Evolutionary conservation across 768 basidiomycete genomes (phyloP).

Genomic region (Suillus lakei): DNA sequence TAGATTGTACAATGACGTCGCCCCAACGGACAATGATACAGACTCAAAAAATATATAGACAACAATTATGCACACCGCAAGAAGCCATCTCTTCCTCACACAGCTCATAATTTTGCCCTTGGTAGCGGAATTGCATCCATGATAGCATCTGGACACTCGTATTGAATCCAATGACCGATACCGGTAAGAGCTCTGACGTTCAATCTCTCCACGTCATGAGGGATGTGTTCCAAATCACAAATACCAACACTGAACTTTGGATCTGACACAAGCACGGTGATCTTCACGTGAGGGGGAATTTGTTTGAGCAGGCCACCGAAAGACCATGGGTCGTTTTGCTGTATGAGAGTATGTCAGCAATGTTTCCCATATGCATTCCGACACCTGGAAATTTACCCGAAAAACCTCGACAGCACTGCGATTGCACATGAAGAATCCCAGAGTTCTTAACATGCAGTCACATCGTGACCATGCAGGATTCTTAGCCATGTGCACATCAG

Average conservation of each 20-base stretch:
- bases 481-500: background rate
- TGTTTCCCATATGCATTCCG: background rate
- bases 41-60: background rate
- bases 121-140: conserved; percentile 14
- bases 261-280: conserved; percentile 25
- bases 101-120: background rate
- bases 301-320: conserved; percentile 12
- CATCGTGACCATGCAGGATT: conserved; percentile 25
- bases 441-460: conserved; percentile 17
- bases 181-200: conserved; percentile 16
- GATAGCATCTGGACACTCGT: conserved; percentile 27
- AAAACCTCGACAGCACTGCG: background rate
- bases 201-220: conserved; percentile 7
- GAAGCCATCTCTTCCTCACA: background rate
- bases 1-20: too few species aligned
- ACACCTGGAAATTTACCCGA: background rate
- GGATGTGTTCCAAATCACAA: conserved; percentile 15
- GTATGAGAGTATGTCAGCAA: background rate
- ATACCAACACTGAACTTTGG: conserved; percentile 11
- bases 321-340: conserved; percentile 24
- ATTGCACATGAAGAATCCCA: conserved; percentile 13
- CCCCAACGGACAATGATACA: background rate
- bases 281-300: conserved; percentile 8
- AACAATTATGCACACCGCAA: background rate
- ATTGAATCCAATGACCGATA: conserved; percentile 32